phyloP scores from a whole-genome alignment of 2,329 filamentous ascomycete species.

The Diaporthe sp. region DNA sequence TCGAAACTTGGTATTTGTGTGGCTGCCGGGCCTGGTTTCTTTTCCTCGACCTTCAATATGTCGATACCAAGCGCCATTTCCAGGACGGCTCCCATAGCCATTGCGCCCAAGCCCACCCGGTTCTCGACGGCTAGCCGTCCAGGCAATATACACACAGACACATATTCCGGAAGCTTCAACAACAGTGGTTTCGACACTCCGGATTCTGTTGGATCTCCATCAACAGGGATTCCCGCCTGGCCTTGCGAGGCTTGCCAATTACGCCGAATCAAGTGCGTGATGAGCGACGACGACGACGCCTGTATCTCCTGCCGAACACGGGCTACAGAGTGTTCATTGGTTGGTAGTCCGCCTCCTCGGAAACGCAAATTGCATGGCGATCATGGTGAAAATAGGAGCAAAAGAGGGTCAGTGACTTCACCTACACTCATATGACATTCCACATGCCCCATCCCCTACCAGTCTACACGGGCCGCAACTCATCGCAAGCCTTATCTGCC shows the following conservation, averaged over 20 bases:
- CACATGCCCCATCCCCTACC: constrained; percentile 26
- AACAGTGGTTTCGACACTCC: constrained; percentile 61
- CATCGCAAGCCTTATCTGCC: constrained; percentile 30
- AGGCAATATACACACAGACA: constrained; percentile 62
- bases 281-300: constrained; percentile 76
- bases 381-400: constrained; percentile 70
- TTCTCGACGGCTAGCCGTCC: constrained; percentile 58
- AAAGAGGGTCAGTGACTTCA: constrained; percentile 74
- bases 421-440: constrained; percentile 13
- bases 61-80: constrained; percentile 66
- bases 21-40: constrained; percentile 28
- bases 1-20: constrained; percentile 9
- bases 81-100: constrained; percentile 75
- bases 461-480: constrained; percentile 26
- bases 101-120: constrained; percentile 70
- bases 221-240: constrained; percentile 58
- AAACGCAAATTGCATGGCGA: constrained; percentile 83
- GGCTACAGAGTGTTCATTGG: constrained; percentile 83
- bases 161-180: constrained; percentile 63
- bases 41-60: constrained; percentile 56
- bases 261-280: constrained; percentile 81
- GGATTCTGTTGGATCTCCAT: constrained; percentile 56
- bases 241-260: constrained; percentile 81
- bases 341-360: constrained; percentile 80
- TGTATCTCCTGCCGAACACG: constrained; percentile 85